A percentile compares a stretch with the other conserved stretches of the same genome.
These are phyloP conservation scores for Irpex rosettiformis DNA, from an alignment of 1,284 basidiomycete species.

Conservation along the genomic window DNA sequence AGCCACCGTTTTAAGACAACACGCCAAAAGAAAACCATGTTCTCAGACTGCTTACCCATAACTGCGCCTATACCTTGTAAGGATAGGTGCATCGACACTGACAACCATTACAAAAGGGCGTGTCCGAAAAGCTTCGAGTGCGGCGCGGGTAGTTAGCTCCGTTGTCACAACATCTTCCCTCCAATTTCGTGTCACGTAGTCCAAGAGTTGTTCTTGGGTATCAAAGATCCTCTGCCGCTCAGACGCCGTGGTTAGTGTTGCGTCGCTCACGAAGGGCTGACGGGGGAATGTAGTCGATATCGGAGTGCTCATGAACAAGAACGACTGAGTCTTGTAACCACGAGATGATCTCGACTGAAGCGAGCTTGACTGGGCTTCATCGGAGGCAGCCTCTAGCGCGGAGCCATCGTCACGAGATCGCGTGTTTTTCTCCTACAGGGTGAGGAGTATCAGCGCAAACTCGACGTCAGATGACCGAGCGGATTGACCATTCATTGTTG, in stretches of 20 bases:
- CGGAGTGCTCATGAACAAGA: constrained; percentile 27
- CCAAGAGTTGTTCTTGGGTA: constrained; percentile 58
- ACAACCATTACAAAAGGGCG: constrained; percentile 91
- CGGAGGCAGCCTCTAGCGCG: neutral
- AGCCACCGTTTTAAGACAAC: neutral
- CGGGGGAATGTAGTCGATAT: constrained; percentile 18
- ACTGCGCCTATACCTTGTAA: constrained; percentile 52
- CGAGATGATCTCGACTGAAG: neutral
- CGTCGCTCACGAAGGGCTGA: constrained; percentile 11
- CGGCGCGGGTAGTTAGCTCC: constrained; percentile 59
- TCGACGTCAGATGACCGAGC: too few relatives aligned
- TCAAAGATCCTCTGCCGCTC: constrained; percentile 38
- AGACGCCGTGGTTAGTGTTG: neutral
- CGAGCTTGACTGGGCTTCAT: neutral
- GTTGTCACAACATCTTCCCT: constrained; percentile 76
- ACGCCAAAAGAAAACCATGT: constrained; percentile 2
- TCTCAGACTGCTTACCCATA: constrained; percentile 41
- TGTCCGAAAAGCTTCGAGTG: constrained; percentile 73
- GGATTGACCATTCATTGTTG: neutral
- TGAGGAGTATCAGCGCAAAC: neutral
- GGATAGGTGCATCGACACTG: constrained; percentile 81
- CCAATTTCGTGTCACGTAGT: constrained; percentile 85
- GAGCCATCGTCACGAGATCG: neutral
- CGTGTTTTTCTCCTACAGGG: neutral
- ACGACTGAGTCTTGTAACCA: constrained; percentile 21